Base-by-base conservation (phyloP, 805 yeast species). In the Torulaspora indica region DNA sequence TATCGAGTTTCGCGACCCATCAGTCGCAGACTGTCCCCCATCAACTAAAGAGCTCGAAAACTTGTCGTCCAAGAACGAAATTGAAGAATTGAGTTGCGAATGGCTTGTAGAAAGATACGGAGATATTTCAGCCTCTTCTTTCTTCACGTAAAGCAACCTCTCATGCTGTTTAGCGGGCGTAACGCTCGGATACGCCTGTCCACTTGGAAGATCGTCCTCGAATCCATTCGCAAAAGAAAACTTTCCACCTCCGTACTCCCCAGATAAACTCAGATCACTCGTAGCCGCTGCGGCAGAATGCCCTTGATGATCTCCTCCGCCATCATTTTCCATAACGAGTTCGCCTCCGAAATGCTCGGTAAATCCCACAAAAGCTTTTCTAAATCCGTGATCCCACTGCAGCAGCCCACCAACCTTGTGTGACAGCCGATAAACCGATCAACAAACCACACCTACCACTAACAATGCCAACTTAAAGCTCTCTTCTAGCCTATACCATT, bases 91-190 rank as follows among this genome's bases (percentile, higher is more conserved):
- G 14, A 28, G 14, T 15, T 40, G 43, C 10, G 40, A 8, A 8
- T 38, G 13, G 2, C 15, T 24, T 18, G 32, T 13, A 12, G 42
- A 28, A 9, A 25, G 23, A 14, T 42, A 42, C 17, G 45, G 29
- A 13, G 37, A 39, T 12, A 25, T 40, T 23, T 23, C 30, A 18
- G 18, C 8, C 22, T 40, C 27, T 7, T 17, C 45, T 24, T 39
- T 38, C 7, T 35, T 48, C 46, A 49, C 43, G 29, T 52, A 51
- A 5, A 47, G 38, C 7, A 57, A 29, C 35, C 46, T 51, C 40
- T 57, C 61, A 22, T 57, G 61, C 37, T 56, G 59, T 32, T 48
- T 48, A 6, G 61, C 60, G 3, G 61, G 61, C 3, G 53, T 51
- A 40, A 38, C 40, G 7, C 43, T 45, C 9, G 42, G 25, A 15